Evolutionary conservation across 2,329 filamentous ascomycete species (phyloP).

Genomic region (Coleophoma cylindrospora): DNA sequence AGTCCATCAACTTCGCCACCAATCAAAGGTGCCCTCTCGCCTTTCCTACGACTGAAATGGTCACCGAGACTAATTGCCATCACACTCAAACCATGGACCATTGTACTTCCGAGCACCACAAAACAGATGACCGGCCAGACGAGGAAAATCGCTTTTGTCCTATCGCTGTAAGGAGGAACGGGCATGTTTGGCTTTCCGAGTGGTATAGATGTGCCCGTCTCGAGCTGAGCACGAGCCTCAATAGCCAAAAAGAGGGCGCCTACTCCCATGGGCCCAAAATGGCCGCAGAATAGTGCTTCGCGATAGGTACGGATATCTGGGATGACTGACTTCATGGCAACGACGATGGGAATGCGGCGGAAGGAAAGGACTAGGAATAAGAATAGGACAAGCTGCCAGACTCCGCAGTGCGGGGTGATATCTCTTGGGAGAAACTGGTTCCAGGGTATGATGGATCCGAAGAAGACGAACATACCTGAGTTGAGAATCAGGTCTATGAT

Average conservation of each 20-base stretch:
- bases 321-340: slow-evolving; percentile 39
- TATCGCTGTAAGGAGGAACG: slow-evolving; percentile 24
- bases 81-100: slow-evolving; percentile 49
- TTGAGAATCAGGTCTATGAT: slow-evolving; percentile 51
- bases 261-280: slow-evolving; percentile 54
- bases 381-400: slow-evolving; percentile 36
- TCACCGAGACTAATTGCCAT: slow-evolving; percentile 41
- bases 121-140: slow-evolving; percentile 52
- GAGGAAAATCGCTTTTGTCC: slow-evolving; percentile 34
- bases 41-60: slow-evolving; percentile 39
- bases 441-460: slow-evolving; percentile 50
- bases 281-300: slow-evolving; percentile 49
- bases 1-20: slow-evolving; percentile 44
- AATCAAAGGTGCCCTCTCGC: slow-evolving; percentile 42
- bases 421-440: slow-evolving; percentile 30
- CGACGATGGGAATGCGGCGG: slow-evolving; percentile 45
- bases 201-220: slow-evolving; percentile 40
- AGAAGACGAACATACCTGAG: slow-evolving; percentile 49
- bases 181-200: slow-evolving; percentile 35
- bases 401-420: slow-evolving; percentile 33
- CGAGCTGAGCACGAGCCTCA: slow-evolving; percentile 46
- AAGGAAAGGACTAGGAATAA: slow-evolving; percentile 44
- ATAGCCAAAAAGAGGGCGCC: slow-evolving; percentile 52
- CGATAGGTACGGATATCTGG: slow-evolving; percentile 42
- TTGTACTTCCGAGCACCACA: slow-evolving; percentile 45